A percentile compares a stretch with the other conserved stretches of the same genome.
These are phyloP conservation scores for Neurospora sp. DNA, from an alignment of 495 filamentous ascomycete species.

Conservation along the genomic window DNA sequence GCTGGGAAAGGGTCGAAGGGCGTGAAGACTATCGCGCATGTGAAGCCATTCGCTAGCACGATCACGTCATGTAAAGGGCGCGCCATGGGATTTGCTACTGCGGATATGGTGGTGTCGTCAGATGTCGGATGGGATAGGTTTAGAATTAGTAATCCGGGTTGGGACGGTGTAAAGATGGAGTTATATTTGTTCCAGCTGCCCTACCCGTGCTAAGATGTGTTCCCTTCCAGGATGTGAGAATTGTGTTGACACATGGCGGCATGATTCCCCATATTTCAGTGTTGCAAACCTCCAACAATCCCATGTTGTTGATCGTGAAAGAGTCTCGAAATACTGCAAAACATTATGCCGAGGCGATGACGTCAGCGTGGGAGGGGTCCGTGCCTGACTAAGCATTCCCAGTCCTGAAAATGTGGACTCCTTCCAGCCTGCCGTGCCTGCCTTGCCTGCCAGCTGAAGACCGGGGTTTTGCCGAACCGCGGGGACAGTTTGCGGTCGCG, in stretches of 20 bases:
- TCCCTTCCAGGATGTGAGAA: neutral
- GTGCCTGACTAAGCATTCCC: neutral
- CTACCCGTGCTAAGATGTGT: neutral
- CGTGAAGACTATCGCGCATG: neutral
- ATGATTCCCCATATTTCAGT: neutral
- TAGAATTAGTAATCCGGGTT: neutral
- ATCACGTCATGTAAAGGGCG: slow-evolving; percentile 8
- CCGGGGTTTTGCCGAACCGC: neutral
- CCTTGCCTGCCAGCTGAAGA: neutral
- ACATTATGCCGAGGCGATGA: neutral
- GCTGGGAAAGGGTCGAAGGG: neutral
- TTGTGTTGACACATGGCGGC: neutral
- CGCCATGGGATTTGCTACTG: neutral
- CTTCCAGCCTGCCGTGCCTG: neutral
- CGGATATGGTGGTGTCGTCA: neutral
- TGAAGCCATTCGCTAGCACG: slow-evolving; percentile 3
- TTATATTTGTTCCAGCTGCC: neutral
- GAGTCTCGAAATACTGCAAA: neutral
- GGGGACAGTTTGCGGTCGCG: neutral
- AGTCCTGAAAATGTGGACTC: neutral
- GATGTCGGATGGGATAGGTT: neutral
- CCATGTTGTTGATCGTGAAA: neutral
- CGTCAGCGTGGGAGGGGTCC: neutral
- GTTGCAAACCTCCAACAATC: too few relatives aligned
- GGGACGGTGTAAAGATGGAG: neutral